Evolutionary conservation across 73 alveolate species (phyloP), one percentile per base, ranked within the genome.

Genomic region (Tetrahymena malaccensis): DNA sequence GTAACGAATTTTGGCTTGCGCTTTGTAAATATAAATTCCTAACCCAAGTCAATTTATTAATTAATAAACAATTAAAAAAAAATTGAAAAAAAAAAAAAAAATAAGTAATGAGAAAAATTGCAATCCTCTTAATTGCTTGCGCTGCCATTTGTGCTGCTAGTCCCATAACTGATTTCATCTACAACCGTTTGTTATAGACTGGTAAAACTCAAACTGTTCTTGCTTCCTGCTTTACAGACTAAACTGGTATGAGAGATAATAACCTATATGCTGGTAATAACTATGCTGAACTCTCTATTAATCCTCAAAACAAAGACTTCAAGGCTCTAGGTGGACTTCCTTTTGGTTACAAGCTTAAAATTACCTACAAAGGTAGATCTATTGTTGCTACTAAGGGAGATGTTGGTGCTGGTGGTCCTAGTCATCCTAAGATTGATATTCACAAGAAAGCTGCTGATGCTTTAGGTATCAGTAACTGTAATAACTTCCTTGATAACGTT

Each of bases 381-480:
- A 44, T 96, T 2, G 96, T 97, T 85, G 98, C 98, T 25, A n/a
- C 95, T 9, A 97, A 97, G 96, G 98, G 96, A 27, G 98, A 97
- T 85, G 98, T 97, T 25, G 98, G 98, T n/a, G 98, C 98, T n/a
- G 98, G 98, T 33, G 98, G 98, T 27, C 95, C 94, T 5, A 89
- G 55, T 34, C 96, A 96, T 96, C 98, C 98, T 21, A 97, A 97
- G 94, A 96, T 97, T 93, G 98, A 97, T 27, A 96, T 97, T 35
- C 98, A 97, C 96, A 89, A 93, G 11, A 96, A 70, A 58, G 96
- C 97, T 34, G 97, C 97, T 10, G 93, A 96, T 34, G 97, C 96
- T 17, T 96, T 96, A 85, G 97, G 98, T 31, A 93, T 96, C 43
- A 85, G 31, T n/a, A 93, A 96, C n/a, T 96, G 98, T 40, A 43